Evolutionary conservation across 2,329 filamentous ascomycete species (phyloP), one percentile per base, ranked within the genome.

Genomic region (Nothomitra cinnamomea): DNA sequence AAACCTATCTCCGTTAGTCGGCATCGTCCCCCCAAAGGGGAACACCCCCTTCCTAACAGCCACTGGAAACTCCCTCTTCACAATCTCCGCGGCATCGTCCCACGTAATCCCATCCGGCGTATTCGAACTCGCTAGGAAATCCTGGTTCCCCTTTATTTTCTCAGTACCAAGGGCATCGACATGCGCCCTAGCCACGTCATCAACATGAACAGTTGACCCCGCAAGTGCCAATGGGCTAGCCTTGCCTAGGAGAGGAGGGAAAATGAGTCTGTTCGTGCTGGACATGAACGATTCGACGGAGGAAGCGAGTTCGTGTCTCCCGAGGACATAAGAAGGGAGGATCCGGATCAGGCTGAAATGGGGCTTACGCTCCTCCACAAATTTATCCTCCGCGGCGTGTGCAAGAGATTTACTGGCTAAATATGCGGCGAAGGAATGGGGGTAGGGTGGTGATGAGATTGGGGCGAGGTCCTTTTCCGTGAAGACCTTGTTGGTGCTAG

Each of bases 281-380:
- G 25, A 4, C 7, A 51, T 36, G 25, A 51, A 36, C 5, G 3
- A 5, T 15, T 19, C 12, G 6, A 22, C 32, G 19, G 8, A 2
- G 7, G 50, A 22, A 1, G 21, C 15, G 10, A 49, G 45, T 15
- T 49, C 45, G 32, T 52, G 15, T 13, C 75, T 75, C 0, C 76
- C 76, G 54, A 73, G 71, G 7, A 79, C 75, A 51, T 77, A 63
- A 12, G 76, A 75, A 45, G 77, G 77, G 61, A 73, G 73, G 59
- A 80, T 63, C 4, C 76, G 77, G 12, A 69, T 73, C 15, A 78
- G 62, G 60, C 74, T 71, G 56, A 78, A 78, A 35, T 58, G 25
- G 2, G 45, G 45, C 52, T 59, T 53, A 21, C 56, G 52, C 13
- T 58, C 56, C 19, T 56, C 35, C 25, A 64, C 54, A 35, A 62